phyloP scores from a whole-genome alignment of 495 filamentous ascomycete species.

The Aspergillus biplanus region DNA sequence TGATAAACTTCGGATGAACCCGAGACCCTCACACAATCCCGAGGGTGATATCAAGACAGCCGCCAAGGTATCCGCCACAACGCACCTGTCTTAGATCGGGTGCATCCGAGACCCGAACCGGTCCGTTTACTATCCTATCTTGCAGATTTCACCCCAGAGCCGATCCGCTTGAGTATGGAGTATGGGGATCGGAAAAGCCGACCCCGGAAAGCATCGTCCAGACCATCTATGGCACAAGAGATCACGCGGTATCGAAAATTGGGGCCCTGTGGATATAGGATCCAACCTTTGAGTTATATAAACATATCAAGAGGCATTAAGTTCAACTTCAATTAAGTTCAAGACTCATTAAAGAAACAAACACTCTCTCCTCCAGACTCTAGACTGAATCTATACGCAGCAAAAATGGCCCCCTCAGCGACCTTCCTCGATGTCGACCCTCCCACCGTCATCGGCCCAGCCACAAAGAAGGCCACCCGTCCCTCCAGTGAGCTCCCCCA shows the following conservation, averaged over 20 bases:
- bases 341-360: not conserved
- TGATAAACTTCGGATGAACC: too few relatives aligned
- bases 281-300: not conserved
- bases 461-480: conserved; percentile 25
- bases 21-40: not conserved
- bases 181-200: not conserved
- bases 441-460: conserved; percentile 22
- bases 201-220: too few relatives aligned
- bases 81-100: not conserved
- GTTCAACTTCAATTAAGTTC: too few relatives aligned
- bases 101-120: not conserved
- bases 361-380: not conserved
- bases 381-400: not conserved
- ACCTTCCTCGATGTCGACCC: not conserved
- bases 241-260: not conserved
- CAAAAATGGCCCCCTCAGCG: conserved; percentile 8
- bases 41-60: too few relatives aligned
- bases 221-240: not conserved
- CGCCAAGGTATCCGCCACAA: not conserved
- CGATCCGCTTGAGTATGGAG: not conserved
- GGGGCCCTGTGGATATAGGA: not conserved
- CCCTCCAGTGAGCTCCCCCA: conserved; percentile 22
- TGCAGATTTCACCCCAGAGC: not conserved
- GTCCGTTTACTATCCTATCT: not conserved
- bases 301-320: not conserved